phyloP scores from a whole-genome alignment of 2,329 filamentous ascomycete genomes.

The Pestalotiopsis sp. region DNA sequence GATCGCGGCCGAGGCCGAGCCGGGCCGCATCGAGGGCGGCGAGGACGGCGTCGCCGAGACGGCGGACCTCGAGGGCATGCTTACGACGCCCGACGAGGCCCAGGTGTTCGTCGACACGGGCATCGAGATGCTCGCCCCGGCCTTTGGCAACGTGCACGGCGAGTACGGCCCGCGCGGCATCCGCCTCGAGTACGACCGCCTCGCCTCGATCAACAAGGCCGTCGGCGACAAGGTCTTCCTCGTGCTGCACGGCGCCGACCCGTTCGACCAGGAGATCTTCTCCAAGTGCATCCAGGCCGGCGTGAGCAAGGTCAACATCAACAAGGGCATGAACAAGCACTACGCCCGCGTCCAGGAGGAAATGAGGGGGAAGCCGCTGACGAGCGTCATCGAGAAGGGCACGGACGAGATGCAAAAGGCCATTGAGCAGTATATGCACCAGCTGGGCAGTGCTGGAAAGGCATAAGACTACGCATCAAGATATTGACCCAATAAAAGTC shows the following conservation, averaged over 20 bases:
- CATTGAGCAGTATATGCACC: conserved; percentile 48
- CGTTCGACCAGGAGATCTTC: conserved; percentile 49
- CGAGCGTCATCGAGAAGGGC: conserved; percentile 49
- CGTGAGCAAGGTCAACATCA: conserved; percentile 53
- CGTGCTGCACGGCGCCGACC: conserved; percentile 51
- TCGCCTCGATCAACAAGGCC: conserved; percentile 38
- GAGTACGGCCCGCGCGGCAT: conserved; percentile 57
- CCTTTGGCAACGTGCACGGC: conserved; percentile 72
- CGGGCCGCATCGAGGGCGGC: conserved; percentile 66
- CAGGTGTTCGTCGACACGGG: conserved; percentile 67
- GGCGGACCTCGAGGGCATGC: conserved; percentile 36
- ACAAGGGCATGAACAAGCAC: conserved; percentile 54
- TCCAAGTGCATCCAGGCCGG: conserved; percentile 45
- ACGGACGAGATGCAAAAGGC: conserved; percentile 50
- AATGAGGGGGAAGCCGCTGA: conserved; percentile 48
- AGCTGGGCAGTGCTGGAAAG: conserved; percentile 49
- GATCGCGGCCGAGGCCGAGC: conserved; percentile 72
- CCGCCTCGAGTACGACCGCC: conserved; percentile 37
- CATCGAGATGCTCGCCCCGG: conserved; percentile 69
- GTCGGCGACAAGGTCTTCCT: conserved; percentile 48
- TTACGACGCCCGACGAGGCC: conserved; percentile 65
- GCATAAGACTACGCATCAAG: conserved; percentile 23
- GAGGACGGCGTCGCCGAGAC: conserved; percentile 69
- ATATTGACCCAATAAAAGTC: too few relatives aligned
- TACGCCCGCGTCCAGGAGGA: conserved; percentile 46